A percentile compares a stretch with the other conserved stretches of the same genome.
phyloP scores from a whole-genome alignment of 2,329 filamentous ascomycete genomes.

The Pseudocercospora vitis region DNA sequence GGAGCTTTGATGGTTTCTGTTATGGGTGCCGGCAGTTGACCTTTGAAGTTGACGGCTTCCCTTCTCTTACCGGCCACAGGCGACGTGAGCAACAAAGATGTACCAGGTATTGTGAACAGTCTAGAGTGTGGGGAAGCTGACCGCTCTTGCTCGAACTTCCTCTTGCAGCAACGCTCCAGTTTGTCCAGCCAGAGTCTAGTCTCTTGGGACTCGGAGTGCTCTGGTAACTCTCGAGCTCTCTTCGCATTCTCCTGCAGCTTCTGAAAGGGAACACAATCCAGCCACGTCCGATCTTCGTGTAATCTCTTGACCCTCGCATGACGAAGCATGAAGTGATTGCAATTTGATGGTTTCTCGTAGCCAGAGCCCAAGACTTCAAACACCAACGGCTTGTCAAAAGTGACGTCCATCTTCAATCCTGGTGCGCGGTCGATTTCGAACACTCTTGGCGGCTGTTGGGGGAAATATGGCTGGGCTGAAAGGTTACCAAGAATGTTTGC shows the following conservation, averaged over 20 bases:
- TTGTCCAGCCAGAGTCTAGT: constrained; percentile 61
- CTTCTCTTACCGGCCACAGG: background rate
- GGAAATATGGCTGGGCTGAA: constrained; percentile 35
- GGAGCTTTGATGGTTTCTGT: background rate
- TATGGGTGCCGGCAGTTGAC: background rate
- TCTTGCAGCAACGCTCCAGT: constrained; percentile 49
- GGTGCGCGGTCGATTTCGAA: constrained; percentile 28
- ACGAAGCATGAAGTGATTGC: constrained; percentile 69
- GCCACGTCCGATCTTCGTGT: constrained; percentile 70
- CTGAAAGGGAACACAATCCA: constrained; percentile 66
- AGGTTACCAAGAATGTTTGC: constrained; percentile 46
- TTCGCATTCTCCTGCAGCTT: constrained; percentile 68
- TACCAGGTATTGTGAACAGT: constrained; percentile 11
- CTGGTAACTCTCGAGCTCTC: constrained; percentile 53
- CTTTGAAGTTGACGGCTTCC: background rate
- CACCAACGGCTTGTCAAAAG: constrained; percentile 71
- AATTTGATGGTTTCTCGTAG: constrained; percentile 71
- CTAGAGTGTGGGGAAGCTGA: constrained; percentile 19
- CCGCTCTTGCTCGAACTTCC: constrained; percentile 33
- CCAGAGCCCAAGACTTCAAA: constrained; percentile 79
- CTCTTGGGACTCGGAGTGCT: constrained; percentile 60
- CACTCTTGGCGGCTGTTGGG: constrained; percentile 20
- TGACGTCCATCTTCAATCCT: constrained; percentile 42
- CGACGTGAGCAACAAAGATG: constrained; percentile 11
- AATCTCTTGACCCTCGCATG: constrained; percentile 77